phyloP scores from a whole-genome alignment of 2,329 filamentous ascomycete species.

The Neofusicoccum kwambonambiense region DNA sequence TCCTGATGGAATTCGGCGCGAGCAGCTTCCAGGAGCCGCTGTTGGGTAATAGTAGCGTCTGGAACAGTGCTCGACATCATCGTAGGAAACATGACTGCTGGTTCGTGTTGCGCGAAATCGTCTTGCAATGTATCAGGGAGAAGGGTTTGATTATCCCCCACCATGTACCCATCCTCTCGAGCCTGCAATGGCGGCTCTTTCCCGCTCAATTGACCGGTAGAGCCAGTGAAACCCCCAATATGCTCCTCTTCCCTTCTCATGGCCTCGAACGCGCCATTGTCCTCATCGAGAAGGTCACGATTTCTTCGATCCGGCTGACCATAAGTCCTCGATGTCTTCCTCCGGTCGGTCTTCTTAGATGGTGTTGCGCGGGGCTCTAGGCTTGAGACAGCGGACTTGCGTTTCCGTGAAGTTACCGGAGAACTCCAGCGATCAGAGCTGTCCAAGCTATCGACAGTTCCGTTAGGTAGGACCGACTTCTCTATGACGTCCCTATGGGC shows the following conservation, averaged over 20 bases:
- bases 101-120: slow-evolving; percentile 41
- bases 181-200: neutral
- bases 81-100: slow-evolving; percentile 37
- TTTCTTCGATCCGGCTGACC: neutral
- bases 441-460: neutral
- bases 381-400: neutral
- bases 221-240: neutral
- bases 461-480: neutral
- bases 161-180: neutral
- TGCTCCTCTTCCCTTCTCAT: neutral
- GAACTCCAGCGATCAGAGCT: neutral
- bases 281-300: neutral
- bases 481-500: slow-evolving; percentile 11
- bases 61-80: slow-evolving; percentile 41
- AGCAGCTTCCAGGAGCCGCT: slow-evolving; percentile 39
- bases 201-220: neutral
- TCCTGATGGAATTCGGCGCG: slow-evolving; percentile 25
- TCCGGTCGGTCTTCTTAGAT: neutral
- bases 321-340: slow-evolving; percentile 3
- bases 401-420: neutral
- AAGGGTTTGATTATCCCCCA: neutral
- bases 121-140: slow-evolving; percentile 26
- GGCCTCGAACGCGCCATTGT: neutral
- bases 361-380: neutral
- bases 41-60: slow-evolving; percentile 42